phyloP scores from a whole-genome alignment of 306 rosid genomes.

The Glycyrrhiza uralensis region DNA sequence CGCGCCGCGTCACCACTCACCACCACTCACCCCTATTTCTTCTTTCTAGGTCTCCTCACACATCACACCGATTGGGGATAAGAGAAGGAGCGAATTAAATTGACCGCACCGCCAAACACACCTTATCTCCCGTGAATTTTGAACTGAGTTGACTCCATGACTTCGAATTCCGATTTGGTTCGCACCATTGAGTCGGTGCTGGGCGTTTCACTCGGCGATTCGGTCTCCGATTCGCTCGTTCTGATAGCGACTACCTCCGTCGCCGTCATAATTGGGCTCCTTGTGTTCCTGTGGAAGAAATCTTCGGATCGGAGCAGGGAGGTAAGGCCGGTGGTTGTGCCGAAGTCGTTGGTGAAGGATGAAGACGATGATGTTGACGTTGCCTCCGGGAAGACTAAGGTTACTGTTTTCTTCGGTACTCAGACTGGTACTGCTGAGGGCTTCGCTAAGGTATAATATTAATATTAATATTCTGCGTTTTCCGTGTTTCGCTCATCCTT shows the following conservation, averaged over 20 bases:
- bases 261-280: conserved; percentile 59
- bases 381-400: conserved; percentile 57
- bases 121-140: neutral
- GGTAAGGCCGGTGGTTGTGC: conserved; percentile 55
- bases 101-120: neutral
- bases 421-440: conserved; percentile 93
- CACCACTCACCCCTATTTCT: neutral
- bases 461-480: no score
- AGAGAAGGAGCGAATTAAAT: neutral
- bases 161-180: conserved; percentile 61
- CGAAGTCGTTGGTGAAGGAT: conserved; percentile 41
- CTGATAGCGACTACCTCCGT: conserved; percentile 55
- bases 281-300: conserved; percentile 63
- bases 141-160: conserved; percentile 31
- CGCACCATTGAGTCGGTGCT: conserved; percentile 52
- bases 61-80: neutral
- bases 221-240: conserved; percentile 56
- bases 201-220: conserved; percentile 66
- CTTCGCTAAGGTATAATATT: conserved; percentile 65
- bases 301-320: conserved; percentile 65
- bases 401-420: conserved; percentile 71
- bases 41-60: neutral
- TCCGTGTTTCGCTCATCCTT: neutral
- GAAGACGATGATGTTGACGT: conserved; percentile 63
- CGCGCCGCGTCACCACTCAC: neutral